A percentile compares a stretch with the other conserved stretches of the same genome.
Conservation (phyloP, 352 stramenopile genomes). For the Phytopythium litorale region DNA sequence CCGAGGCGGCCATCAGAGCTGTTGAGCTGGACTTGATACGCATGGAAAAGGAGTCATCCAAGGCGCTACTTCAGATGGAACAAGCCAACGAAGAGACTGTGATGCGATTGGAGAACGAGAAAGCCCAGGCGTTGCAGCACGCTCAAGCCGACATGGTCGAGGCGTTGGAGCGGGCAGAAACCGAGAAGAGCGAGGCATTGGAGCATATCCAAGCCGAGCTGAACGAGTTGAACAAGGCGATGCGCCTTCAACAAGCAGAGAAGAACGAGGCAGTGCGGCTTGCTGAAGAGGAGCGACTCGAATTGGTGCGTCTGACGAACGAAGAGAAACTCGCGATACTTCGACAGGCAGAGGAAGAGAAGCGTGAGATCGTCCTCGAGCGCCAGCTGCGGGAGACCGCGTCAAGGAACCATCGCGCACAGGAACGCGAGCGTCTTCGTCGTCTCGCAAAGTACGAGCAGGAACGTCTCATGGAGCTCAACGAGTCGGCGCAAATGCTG, state of each 20-base stretch:
- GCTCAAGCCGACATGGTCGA: not conserved
- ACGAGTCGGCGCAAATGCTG: conserved; percentile 5
- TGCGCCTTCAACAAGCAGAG: not conserved
- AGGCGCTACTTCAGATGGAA: not conserved
- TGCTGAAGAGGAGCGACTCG: not conserved
- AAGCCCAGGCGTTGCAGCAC: not conserved
- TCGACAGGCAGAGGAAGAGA: conserved; percentile 3
- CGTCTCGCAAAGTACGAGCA: conserved; percentile 6
- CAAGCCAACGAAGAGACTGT: not conserved
- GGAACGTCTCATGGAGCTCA: conserved; percentile 2
- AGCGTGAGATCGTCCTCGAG: not conserved
- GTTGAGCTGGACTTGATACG: not conserved
- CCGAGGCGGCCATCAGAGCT: not conserved
- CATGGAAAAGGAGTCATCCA: not conserved
- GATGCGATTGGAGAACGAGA: not conserved
- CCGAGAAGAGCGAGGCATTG: no score
- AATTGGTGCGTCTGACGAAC: not conserved
- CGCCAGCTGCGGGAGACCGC: conserved; percentile 1
- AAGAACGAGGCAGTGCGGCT: conserved; percentile 1
- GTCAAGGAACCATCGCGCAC: not conserved
- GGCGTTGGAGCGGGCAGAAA: no score
- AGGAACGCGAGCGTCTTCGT: conserved; percentile 2
- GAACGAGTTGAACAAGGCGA: no score
- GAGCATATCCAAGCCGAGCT: no score
- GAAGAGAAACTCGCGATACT: conserved; percentile 5